phyloP scores from a whole-genome alignment of 805 yeast genomes.

The Metschnikowia henanensis region DNA sequence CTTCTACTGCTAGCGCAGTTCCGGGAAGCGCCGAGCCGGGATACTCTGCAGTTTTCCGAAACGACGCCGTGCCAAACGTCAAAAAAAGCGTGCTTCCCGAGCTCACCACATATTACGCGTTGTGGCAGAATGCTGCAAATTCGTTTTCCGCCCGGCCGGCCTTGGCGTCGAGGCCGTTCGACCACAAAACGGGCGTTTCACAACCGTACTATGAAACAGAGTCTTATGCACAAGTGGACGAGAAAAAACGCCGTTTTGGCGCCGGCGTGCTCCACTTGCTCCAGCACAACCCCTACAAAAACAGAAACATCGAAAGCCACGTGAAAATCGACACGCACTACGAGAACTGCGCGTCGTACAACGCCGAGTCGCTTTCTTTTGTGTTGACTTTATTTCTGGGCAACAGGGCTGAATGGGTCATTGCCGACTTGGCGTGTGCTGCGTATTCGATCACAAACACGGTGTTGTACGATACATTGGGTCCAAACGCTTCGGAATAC shows the following conservation, averaged over 20 bases:
- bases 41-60: conserved; percentile 54
- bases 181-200: conserved; percentile 27
- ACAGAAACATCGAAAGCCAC: conserved; percentile 20
- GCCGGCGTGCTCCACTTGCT: conserved; percentile 38
- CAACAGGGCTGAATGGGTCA: conserved; percentile 67
- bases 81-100: conserved; percentile 43
- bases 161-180: conserved; percentile 44
- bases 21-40: conserved; percentile 44
- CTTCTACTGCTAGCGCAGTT: conserved; percentile 23
- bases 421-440: conserved; percentile 67
- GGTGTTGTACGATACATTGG: conserved; percentile 34
- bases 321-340: conserved; percentile 23
- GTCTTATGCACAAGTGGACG: conserved; percentile 30
- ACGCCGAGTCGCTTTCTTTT: conserved; percentile 31
- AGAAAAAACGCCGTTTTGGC: conserved; percentile 34
- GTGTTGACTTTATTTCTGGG: conserved; percentile 56
- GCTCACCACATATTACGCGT: conserved; percentile 44
- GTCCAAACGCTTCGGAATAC: conserved; percentile 59
- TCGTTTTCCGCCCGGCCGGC: conserved; percentile 39
- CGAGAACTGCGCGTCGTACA: conserved; percentile 11
- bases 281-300: conserved; percentile 21
- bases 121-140: conserved; percentile 44
- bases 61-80: conserved; percentile 25
- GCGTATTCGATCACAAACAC: conserved; percentile 40
- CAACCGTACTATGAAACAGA: conserved; percentile 32